Base-by-base conservation (phyloP, 768 basidiomycete species). In the Chalciporus chontae region DNA sequence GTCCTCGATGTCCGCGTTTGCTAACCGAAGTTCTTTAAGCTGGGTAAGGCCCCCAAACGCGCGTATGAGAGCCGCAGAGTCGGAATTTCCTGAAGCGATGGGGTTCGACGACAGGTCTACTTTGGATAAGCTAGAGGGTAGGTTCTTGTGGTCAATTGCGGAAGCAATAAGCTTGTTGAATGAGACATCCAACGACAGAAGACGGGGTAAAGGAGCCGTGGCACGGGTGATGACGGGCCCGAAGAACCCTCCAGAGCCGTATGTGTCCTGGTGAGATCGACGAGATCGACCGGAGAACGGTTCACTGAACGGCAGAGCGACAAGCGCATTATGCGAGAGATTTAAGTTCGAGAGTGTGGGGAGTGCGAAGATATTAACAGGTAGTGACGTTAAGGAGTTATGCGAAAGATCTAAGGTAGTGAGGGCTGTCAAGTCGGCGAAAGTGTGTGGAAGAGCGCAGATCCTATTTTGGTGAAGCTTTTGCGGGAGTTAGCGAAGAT, bases 381-480 rank as follows among this genome's bases (percentile, higher is more conserved):
- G 90, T 10, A 91, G 73, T 5, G 77, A 69, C 0, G 76, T 76
- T 27, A 93, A 72, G 4, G 72, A 66, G 63, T 92, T 92, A 63
- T 86, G 76, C 0, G 89, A 90, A 29, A 93, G 68, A 67, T 93
- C 87, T 53, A 92, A 71, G 42, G 70, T 71, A 11, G 83, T 81
- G 17, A 93, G 73, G 18, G 76, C 74, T 0, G 79, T 78, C 41
- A 93, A 71, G 66, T 92, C 85, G 0, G 78, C 77, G 53, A 92
- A 81, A 1, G 80, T 75, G 44, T 77, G 70, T 5, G 90, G 90
- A 3, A 93, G 71, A 17, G 71, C 65, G 2, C 68, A 60, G 19
- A 93, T 66, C 57, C 76, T 81, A 69, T 93, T 93, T 60, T 82
- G 81, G 65, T 89, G 89, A 36, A 92, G 68, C 90, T 92, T 49